Base-by-base conservation (phyloP, 176 grass and related monocot genomes). In the Zoysia japonica region DNA sequence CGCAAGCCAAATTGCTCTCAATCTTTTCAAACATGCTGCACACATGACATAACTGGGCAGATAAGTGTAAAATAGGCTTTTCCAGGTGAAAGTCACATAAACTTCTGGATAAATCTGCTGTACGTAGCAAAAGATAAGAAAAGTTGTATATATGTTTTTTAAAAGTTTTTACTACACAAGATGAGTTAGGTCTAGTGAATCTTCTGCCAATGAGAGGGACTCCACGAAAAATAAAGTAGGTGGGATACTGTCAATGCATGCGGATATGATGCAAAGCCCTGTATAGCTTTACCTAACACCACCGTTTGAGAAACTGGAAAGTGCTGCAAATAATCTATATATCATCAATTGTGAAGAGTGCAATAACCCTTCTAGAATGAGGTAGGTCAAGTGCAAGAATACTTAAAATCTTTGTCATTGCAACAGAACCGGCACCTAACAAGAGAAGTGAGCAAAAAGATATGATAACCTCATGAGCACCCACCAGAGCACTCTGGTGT, bases 251-350 rank as follows among this genome's bases (percentile, higher is more conserved):
- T 68, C 68, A 61, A 74, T 64, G 85, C 80, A 84, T 77, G 77
- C 82, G 41, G 75, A 84, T 63, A 87, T 81, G 85, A 78, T 91
- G 81, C 67, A 77, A 84, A 69, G 61, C 82, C 63, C 68, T 65
- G 78, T 68, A 79, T 79, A 78, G 53, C 67, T 87, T 82, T 85
- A 91, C 89, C 85, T 78, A 88, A 85, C 71, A 78, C 85, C 72
- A 84, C 54, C 48, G 81, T 77, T 78, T 70, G 60, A 73, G 66
- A 77, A 84, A 84, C 85, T 78, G 82, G 71, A 80, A 84, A 61
- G 78, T 68, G 68, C 54, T 77, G 61, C 7, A 71, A 68, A 67
- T 74, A 73, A 84, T 91, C 79, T 78, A 40, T 78, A 67, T 71
- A 78, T 69, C 68, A 62, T 85, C 81, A 68, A 83, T 87, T 75